Conservation (phyloP, 164 flowering plant genomes). For the Euptelea pleiosperma region DNA sequence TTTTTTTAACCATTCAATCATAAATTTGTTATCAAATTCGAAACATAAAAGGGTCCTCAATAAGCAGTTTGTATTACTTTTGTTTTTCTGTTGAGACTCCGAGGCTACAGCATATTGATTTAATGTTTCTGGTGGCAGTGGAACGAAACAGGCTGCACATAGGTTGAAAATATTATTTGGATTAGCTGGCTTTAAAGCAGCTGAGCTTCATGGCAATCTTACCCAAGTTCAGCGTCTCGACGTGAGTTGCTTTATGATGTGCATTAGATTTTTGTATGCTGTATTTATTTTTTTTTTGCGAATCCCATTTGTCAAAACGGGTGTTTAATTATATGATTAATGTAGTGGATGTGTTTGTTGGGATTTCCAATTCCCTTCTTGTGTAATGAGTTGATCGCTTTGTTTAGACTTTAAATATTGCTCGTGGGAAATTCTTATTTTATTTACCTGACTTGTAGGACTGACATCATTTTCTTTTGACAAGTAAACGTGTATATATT, state of each 20-base stretch:
- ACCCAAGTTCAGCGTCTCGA: conserved; percentile 96
- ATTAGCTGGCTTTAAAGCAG: conserved; percentile 78
- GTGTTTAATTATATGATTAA: too few species aligned
- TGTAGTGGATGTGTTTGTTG: not conserved
- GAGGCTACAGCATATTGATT: conserved; percentile 1
- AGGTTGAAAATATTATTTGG: conserved; percentile 90
- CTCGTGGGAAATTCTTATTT: too few species aligned
- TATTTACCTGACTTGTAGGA: too few species aligned
- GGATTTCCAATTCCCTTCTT: too few species aligned
- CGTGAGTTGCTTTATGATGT: conserved; percentile 37
- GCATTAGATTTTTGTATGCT: not conserved
- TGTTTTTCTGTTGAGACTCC: not conserved
- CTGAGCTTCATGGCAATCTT: conserved; percentile 94
- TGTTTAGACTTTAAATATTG: too few species aligned
- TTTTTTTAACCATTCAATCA: not conserved
- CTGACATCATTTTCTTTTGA: too few species aligned
- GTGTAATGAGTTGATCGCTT: too few species aligned
- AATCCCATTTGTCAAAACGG: too few species aligned
- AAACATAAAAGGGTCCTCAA: too few species aligned
- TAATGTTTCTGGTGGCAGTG: conserved; percentile 48
- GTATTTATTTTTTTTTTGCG: not conserved
- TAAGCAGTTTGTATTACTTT: too few species aligned
- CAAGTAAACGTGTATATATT: too few species aligned
- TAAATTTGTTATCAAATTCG: too few species aligned
- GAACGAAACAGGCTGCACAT: conserved; percentile 92